phyloP scores from a whole-genome alignment of 306 rosid genomes.

The Malus orientalis region DNA sequence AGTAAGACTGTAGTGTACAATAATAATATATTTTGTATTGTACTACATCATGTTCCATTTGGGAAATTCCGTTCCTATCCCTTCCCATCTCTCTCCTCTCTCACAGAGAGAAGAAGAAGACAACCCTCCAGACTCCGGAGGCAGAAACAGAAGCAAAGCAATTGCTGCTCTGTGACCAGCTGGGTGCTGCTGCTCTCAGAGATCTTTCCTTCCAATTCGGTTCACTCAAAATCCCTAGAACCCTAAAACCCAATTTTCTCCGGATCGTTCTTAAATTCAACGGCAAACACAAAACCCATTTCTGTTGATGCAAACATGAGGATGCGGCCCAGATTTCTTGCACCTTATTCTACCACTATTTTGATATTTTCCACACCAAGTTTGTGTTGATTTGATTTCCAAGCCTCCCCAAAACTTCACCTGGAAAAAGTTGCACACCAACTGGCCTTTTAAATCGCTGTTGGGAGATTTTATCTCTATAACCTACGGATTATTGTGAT shows the following conservation, averaged over 20 bases:
- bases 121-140: neutral
- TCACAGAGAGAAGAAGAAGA: neutral
- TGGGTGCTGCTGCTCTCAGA: neutral
- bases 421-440: neutral
- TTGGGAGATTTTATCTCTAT: too few relatives aligned
- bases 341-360: conserved; percentile 18
- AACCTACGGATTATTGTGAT: too few relatives aligned
- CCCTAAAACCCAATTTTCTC: too few relatives aligned
- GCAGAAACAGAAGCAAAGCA: neutral
- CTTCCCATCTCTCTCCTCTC: neutral
- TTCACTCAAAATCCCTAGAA: too few relatives aligned
- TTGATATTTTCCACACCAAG: conserved; percentile 22
- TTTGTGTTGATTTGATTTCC: conserved; percentile 20
- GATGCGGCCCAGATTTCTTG: conserved; percentile 3
- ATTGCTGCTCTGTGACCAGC: neutral
- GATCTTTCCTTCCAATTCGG: neutral
- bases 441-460: neutral
- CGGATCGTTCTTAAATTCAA: too few relatives aligned
- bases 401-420: conserved; percentile 5
- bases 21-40: neutral
- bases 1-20: too few relatives aligned
- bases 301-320: conserved; percentile 46
- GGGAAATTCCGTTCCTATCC: neutral
- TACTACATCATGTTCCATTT: neutral
- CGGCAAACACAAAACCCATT: neutral